Base-by-base conservation (phyloP, 2,329 filamentous ascomycete genomes). In the Pseudocercospora fijiensis region DNA sequence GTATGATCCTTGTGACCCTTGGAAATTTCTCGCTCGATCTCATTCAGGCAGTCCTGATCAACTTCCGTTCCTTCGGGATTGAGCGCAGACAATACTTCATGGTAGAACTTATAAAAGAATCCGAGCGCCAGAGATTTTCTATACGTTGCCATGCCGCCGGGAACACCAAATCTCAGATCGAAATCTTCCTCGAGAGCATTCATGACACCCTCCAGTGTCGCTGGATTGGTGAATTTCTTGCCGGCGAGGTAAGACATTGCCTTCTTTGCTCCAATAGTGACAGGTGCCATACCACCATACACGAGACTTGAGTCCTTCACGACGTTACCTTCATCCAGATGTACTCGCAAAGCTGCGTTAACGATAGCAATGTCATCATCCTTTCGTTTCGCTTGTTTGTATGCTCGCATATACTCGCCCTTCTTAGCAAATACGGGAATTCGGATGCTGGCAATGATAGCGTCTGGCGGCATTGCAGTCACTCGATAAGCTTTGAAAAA, bases 311-410 rank as follows among this genome's bases (percentile, higher is more conserved):
- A 88, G 67, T 88, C 88, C 65, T 88, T 83, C 5, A 98, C 91
- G 1, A 86, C 76, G 47, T 94, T 86, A 1, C 84, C 82, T 2
- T 90, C 84, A 43, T 88, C 85, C 2, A 98, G 78, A 4, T 85
- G 86, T 4, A 98, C 83, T 37, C 91, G 86, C 62, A 98, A 78
- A 1, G 94, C 92, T 27, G 90, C 88, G 56, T 96, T 98, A 24
- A 98, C 95, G 71, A 99, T 98, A 1, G 95, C 95, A 74, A 99
- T 98, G 74, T 99, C 95, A 72, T 99, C 95, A 72, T 99, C 95
- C 75, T 98, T 98, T 69, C 95, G 83, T 81, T 99, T 99, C 0
- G 95, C 88, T 76, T 98, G 94, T 78, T 99, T 99, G 78, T 97
- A 98, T 0, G 94, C 89, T 49, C 90, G 86, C 75, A 96, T 89